Evolutionary conservation across 805 yeast genomes (phyloP), one percentile per base, ranked within the genome.

Genomic region (Barnettozyma siamensis): DNA sequence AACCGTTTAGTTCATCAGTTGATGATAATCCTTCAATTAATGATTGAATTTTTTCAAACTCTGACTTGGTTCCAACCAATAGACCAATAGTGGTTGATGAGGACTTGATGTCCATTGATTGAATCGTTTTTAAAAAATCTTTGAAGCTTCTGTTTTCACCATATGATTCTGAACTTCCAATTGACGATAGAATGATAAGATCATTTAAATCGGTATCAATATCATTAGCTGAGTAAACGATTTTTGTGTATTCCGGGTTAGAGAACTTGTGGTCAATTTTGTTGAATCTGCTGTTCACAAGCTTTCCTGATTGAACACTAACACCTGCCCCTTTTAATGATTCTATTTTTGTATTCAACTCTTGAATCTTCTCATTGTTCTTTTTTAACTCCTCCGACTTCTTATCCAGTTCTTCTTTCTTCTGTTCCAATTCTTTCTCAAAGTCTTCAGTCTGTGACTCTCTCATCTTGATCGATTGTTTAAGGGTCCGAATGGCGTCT

Each of bases 91-190:
- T 55, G 23, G 48, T 37, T 44, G 37, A 55, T 35, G 53, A 21
- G 10, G 42, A 44, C 5, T 46, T 46, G 19, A 57, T 57, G 2
- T 61, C 57, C 17, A 69, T 49, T 2, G 57, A 26, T 7, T 42
- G 37, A 18, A 70, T 42, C 1, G 64, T 57, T 2, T 54, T 40
- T 35, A 69, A 50, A 33, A 66, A 64, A 41, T 66, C 67, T 1
- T 39, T 35, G 37, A 71, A 60, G 1, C 48, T 37, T 26, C 68
- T 56, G 4, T 47, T 59, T 4, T 44, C 44, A 1, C 76, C 76
- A 39, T 67, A 72, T 4, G 73, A 55, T 9, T 41, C 46, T 10
- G 46, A 45, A 37, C 49, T 50, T 1, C 60, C 69, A 21, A 67
- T 54, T 0, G 50, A 42, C 4, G 45, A 34, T 24, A 53, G 26